phyloP scores from a whole-genome alignment of 805 yeast genomes.

The Groenewaldozyma tartarivorans region DNA sequence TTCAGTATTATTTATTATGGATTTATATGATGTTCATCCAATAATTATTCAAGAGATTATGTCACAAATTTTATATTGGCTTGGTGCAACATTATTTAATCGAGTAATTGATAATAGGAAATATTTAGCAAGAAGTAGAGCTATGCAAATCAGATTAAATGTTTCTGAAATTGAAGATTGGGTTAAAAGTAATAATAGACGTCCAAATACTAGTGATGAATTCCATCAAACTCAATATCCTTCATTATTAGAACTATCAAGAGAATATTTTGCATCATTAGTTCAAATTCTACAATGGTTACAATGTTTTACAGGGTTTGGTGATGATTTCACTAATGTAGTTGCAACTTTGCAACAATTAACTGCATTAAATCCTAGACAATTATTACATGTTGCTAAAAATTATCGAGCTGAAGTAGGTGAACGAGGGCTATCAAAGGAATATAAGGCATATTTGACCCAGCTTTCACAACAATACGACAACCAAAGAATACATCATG shows the following conservation, averaged over 20 bases:
- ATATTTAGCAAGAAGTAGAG: slow-evolving; percentile 69
- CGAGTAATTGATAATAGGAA: slow-evolving; percentile 56
- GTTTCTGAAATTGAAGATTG: slow-evolving; percentile 86
- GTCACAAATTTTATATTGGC: slow-evolving; percentile 69
- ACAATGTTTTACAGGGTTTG: slow-evolving; percentile 70
- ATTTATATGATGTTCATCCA: slow-evolving; percentile 71
- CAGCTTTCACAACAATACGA: slow-evolving; percentile 26
- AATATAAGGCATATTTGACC: slow-evolving; percentile 36
- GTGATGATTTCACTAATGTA: slow-evolving; percentile 36
- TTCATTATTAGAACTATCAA: slow-evolving; percentile 55
- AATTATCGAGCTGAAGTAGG: slow-evolving; percentile 77
- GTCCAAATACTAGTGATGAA: slow-evolving; percentile 30
- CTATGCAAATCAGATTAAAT: slow-evolving; percentile 83
- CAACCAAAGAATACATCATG: slow-evolving; percentile 14
- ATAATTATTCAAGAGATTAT: slow-evolving; percentile 69
- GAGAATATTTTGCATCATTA: slow-evolving; percentile 57
- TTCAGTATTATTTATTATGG: slow-evolving; percentile 77
- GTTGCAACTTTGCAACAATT: slow-evolving; percentile 44
- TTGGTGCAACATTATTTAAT: slow-evolving; percentile 66
- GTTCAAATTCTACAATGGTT: slow-evolving; percentile 82
- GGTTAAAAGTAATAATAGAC: slow-evolving; percentile 63
- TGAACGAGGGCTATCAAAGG: slow-evolving; percentile 57
- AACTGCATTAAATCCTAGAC: slow-evolving; percentile 56
- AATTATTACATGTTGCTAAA: slow-evolving; percentile 59
- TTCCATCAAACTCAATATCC: slow-evolving; percentile 32